A percentile compares a stretch with the other conserved stretches of the same genome.
phyloP scores from a whole-genome alignment of 2,329 filamentous ascomycete species.

The Fusarium camptoceras region DNA sequence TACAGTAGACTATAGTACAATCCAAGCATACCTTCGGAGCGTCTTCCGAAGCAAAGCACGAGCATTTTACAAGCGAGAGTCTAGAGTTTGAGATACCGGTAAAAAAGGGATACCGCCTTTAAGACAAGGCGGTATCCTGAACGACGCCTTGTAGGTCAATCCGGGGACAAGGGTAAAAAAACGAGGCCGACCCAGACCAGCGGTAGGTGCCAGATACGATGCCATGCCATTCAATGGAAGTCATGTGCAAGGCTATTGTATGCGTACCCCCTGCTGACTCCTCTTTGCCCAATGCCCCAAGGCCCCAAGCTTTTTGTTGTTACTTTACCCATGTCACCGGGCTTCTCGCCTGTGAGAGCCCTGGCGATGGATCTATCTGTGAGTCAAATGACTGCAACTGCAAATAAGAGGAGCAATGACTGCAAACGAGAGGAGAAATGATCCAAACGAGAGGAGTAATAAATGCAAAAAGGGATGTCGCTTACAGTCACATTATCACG shows the following conservation, averaged over 20 bases:
- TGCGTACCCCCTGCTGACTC: slow-evolving; percentile 38
- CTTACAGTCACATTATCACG: not conserved
- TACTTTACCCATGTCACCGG: slow-evolving; percentile 21
- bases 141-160: not conserved
- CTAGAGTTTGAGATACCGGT: slow-evolving; percentile 15
- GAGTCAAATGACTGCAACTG: not conserved
- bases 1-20: not conserved
- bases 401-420: no score
- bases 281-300: slow-evolving; percentile 2
- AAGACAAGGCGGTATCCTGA: not conserved
- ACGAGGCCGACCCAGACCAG: slow-evolving; percentile 38
- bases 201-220: slow-evolving; percentile 40
- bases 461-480: not conserved
- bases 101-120: slow-evolving; percentile 3
- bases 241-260: slow-evolving; percentile 25
- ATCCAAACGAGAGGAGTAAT: not conserved
- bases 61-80: not conserved
- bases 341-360: slow-evolving; percentile 31
- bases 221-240: slow-evolving; percentile 1
- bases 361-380: not conserved
- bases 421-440: not conserved
- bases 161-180: slow-evolving; percentile 29
- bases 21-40: slow-evolving; percentile 10
- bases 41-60: slow-evolving; percentile 8
- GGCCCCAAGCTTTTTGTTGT: slow-evolving; percentile 9